Conservation (phyloP, 2,329 filamentous ascomycete species). For the Cordyceps tenuipes region DNA sequence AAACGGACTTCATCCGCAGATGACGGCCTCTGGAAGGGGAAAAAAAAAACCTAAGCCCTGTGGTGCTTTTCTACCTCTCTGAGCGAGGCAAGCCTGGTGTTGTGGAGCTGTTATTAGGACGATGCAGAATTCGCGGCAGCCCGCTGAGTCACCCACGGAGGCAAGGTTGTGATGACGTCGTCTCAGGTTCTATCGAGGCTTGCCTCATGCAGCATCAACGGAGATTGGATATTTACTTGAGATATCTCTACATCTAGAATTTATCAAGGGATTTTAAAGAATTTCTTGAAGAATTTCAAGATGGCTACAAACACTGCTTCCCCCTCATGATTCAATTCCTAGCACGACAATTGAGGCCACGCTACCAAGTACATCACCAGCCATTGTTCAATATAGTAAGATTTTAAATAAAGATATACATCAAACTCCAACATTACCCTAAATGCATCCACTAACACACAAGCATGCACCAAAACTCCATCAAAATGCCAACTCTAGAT, state of each 20-base stretch:
- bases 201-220: neutral
- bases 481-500: neutral
- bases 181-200: neutral
- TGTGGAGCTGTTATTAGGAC: constrained; percentile 10
- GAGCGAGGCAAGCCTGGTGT: constrained; percentile 10
- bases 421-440: neutral
- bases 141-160: neutral
- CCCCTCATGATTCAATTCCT: too few relatives aligned
- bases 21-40: neutral
- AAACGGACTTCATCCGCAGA: constrained; percentile 12
- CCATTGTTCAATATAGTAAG: too few relatives aligned
- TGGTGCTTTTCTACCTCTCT: constrained; percentile 9
- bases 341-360: too few relatives aligned
- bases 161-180: neutral
- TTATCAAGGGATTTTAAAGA: neutral
- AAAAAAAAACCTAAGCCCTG: constrained; percentile 11
- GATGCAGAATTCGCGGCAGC: constrained; percentile 8
- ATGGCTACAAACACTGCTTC: neutral
- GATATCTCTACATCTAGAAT: neutral
- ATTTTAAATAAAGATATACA: neutral
- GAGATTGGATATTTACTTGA: neutral
- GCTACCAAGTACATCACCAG: too few relatives aligned
- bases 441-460: neutral
- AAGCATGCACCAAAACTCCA: neutral
- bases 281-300: neutral